Percentiles rank a stretch among this genome's conserved stretches.
phyloP scores from a whole-genome alignment of 1,139 yeast species.

The Candida albicans region DNA sequence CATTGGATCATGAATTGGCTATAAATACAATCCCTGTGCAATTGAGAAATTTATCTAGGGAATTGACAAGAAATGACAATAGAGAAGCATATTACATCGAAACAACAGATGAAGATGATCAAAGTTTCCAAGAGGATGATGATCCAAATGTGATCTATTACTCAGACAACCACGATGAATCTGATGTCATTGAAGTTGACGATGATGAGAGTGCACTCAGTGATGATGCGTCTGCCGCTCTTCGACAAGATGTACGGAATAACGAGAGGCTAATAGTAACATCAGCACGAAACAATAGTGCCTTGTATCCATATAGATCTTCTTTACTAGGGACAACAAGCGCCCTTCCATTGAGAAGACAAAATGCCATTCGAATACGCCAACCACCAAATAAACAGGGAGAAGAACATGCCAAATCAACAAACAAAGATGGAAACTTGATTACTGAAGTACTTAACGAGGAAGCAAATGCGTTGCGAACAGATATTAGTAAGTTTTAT shows the following conservation, averaged over 20 bases:
- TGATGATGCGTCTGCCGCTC: constrained; percentile 13
- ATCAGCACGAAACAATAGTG: constrained; percentile 23
- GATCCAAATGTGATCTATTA: constrained; percentile 8
- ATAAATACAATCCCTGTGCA: constrained; percentile 13
- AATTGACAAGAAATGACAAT: constrained; percentile 8
- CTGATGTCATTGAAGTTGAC: constrained; percentile 4
- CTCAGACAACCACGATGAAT: constrained; percentile 6
- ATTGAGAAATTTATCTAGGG: constrained; percentile 14
- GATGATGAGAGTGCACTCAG: constrained; percentile 10
- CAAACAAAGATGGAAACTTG: constrained; percentile 1
- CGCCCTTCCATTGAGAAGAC: constrained; percentile 20
- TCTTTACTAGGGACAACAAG: neutral
- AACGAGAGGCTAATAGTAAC: constrained; percentile 28
- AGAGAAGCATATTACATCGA: constrained; percentile 12
- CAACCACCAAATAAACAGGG: constrained; percentile 3
- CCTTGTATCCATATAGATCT: constrained; percentile 2
- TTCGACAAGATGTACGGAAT: constrained; percentile 18
- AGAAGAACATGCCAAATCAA: constrained; percentile 1
- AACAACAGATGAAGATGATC: constrained; percentile 15
- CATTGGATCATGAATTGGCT: constrained; percentile 7
- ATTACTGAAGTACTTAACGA: constrained; percentile 6
- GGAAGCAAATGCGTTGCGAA: constrained; percentile 14
- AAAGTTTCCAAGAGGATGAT: constrained; percentile 14
- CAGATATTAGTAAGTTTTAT: constrained; percentile 12
- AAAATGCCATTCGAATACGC: constrained; percentile 21